Conservation (phyloP, 495 filamentous ascomycete species). For the Extremus antarcticus region DNA sequence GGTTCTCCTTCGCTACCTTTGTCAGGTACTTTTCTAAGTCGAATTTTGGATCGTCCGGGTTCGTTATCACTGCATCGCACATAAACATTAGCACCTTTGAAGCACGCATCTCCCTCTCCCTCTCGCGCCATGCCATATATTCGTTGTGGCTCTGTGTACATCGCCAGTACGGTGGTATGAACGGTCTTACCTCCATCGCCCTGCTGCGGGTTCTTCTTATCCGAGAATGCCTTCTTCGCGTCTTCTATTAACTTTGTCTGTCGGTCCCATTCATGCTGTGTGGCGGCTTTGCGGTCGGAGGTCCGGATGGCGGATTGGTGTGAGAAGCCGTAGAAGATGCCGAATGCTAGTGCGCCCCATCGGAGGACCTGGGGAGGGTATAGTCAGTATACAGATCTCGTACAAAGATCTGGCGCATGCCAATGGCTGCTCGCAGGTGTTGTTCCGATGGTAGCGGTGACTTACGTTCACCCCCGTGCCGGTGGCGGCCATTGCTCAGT, state of each 20-base stretch:
- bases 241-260: slow-evolving; percentile 79
- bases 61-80: slow-evolving; percentile 57
- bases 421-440: neutral
- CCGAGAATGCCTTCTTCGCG: slow-evolving; percentile 81
- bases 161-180: too few relatives aligned
- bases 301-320: slow-evolving; percentile 71
- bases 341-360: slow-evolving; percentile 77
- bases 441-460: slow-evolving; percentile 5
- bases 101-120: slow-evolving; percentile 13
- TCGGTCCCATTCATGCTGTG: slow-evolving; percentile 70
- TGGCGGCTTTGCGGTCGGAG: slow-evolving; percentile 50
- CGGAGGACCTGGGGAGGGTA: slow-evolving; percentile 67
- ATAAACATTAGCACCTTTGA: slow-evolving; percentile 1
- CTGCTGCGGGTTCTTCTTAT: slow-evolving; percentile 53
- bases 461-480: slow-evolving; percentile 54
- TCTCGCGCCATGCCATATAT: slow-evolving; percentile 20
- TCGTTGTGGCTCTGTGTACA: too few relatives aligned
- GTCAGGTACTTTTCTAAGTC: slow-evolving; percentile 72
- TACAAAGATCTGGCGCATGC: neutral
- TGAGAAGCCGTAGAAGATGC: slow-evolving; percentile 83
- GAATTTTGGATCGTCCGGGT: slow-evolving; percentile 75
- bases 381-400: neutral
- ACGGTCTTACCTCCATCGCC: slow-evolving; percentile 42
- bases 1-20: neutral
- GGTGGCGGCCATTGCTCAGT: slow-evolving; percentile 31